A percentile compares a stretch with the other conserved stretches of the same genome.
phyloP scores from a whole-genome alignment of 176 grass and related monocot species.

The Rhynchospora breviuscula region DNA sequence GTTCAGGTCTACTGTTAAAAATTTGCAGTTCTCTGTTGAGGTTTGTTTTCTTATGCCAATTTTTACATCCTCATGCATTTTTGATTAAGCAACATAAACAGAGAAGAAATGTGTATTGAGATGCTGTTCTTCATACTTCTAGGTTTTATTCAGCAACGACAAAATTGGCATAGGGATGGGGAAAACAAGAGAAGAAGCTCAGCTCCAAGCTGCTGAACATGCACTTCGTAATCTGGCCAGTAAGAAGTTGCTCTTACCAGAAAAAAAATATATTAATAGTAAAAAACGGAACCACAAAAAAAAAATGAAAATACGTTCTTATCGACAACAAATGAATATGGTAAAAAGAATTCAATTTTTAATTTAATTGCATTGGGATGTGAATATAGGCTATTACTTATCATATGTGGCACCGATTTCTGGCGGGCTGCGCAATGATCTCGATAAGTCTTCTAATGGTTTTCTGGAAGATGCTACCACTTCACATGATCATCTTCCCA shows the following conservation, averaged over 20 bases:
- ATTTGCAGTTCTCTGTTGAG: conserved; percentile 71
- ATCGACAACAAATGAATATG: background rate
- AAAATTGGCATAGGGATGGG: conserved; percentile 83
- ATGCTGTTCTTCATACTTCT: conserved; percentile 22
- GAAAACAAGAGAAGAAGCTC: conserved; percentile 82
- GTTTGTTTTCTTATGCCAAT: conserved; percentile 37
- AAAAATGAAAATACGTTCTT: background rate
- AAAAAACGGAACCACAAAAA: background rate
- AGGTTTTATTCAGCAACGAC: conserved; percentile 93
- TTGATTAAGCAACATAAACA: conserved; percentile 21
- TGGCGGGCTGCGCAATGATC: conserved; percentile 36
- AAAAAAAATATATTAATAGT: background rate
- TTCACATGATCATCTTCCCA: conserved; percentile 29
- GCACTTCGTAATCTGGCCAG: conserved; percentile 75
- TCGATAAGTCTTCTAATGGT: conserved; percentile 53
- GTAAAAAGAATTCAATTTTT: conserved; percentile 4
- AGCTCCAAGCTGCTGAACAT: conserved; percentile 89
- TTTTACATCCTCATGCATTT: conserved; percentile 7
- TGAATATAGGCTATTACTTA: conserved; percentile 58
- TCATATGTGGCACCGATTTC: conserved; percentile 47
- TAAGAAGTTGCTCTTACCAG: conserved; percentile 23
- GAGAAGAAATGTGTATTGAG: conserved; percentile 4
- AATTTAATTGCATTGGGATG: conserved; percentile 11
- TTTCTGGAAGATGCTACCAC: conserved; percentile 52
- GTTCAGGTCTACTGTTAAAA: conserved; percentile 64